Evolutionary conservation across 495 filamentous ascomycete genomes (phyloP).

Genomic region (Alectoria sarmentosa): DNA sequence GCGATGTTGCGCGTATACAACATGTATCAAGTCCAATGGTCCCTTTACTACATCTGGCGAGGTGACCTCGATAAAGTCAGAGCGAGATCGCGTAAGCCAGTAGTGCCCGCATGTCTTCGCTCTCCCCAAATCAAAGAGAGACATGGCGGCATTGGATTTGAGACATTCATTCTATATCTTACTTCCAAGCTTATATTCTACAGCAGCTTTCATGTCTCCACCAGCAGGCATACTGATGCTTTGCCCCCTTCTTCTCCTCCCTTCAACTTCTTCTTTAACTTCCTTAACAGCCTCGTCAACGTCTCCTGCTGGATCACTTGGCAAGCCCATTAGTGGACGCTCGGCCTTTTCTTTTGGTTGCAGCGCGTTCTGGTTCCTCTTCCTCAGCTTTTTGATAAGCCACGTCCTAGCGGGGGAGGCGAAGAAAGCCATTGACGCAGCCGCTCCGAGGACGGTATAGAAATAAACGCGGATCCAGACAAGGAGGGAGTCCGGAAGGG

Average conservation of each 20-base stretch:
- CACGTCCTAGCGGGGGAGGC: conserved; percentile 63
- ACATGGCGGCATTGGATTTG: background rate
- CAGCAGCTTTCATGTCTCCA: conserved; percentile 39
- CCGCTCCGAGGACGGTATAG: conserved; percentile 68
- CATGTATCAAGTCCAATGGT: background rate
- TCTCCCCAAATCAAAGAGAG: background rate
- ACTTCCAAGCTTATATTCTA: conserved; percentile 42
- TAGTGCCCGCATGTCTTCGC: background rate
- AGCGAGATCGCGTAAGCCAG: background rate
- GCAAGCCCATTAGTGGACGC: conserved; percentile 67
- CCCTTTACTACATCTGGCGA: too few species aligned
- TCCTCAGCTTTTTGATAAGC: conserved; percentile 53
- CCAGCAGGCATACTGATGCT: conserved; percentile 42
- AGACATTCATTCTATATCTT: conserved; percentile 20
- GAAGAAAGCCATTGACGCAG: conserved; percentile 63
- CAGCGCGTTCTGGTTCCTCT: conserved; percentile 39
- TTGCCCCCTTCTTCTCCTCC: conserved; percentile 48
- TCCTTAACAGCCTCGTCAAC: conserved; percentile 74
- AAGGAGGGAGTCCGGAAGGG: conserved; percentile 54
- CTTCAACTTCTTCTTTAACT: conserved; percentile 61
- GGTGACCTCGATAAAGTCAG: background rate
- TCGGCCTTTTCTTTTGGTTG: conserved; percentile 27
- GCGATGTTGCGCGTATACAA: background rate
- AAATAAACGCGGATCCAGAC: conserved; percentile 88
- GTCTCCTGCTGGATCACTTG: conserved; percentile 67